Evolutionary conservation across 2,329 filamentous ascomycete genomes (phyloP).

Genomic region (Aspergillus tamarii): DNA sequence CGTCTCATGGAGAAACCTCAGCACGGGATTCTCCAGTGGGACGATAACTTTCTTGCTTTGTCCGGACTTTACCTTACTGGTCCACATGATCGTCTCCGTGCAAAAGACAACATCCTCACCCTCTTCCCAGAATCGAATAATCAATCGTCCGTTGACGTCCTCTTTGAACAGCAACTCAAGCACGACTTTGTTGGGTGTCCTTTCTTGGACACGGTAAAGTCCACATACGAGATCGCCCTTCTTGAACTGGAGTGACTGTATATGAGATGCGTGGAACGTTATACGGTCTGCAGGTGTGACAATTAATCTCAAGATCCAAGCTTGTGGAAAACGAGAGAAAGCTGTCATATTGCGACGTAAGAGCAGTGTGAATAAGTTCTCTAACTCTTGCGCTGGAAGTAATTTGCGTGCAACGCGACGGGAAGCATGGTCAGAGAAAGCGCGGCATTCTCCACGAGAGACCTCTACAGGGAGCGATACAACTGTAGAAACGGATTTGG

Average conservation of each 20-base stretch:
- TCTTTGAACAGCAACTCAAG: constrained; percentile 32
- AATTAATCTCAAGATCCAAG: constrained; percentile 29
- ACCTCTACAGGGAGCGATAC: constrained; percentile 27
- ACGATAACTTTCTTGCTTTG: constrained; percentile 14
- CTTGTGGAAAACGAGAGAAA: constrained; percentile 39
- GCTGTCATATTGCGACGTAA: constrained; percentile 38
- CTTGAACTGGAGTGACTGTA: constrained; percentile 31
- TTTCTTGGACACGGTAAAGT: constrained; percentile 31
- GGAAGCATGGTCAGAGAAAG: constrained; percentile 28
- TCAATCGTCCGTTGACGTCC: constrained; percentile 27
- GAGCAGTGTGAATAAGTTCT: constrained; percentile 31
- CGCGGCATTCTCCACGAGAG: constrained; percentile 23
- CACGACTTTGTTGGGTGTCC: constrained; percentile 33
- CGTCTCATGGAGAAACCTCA: constrained; percentile 38
- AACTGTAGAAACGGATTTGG: constrained; percentile 20
- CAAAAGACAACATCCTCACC: constrained; percentile 26
- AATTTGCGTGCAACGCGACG: constrained; percentile 24
- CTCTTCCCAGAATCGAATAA: constrained; percentile 26
- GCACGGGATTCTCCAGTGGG: constrained; percentile 34
- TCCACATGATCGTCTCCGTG: constrained; percentile 39
- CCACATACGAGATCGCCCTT: constrained; percentile 38
- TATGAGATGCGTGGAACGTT: constrained; percentile 31
- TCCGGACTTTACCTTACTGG: constrained; percentile 10
- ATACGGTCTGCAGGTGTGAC: constrained; percentile 18
- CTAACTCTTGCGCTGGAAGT: constrained; percentile 20